A percentile compares a stretch with the other conserved stretches of the same genome.
phyloP scores from a whole-genome alignment of 129 eudicot species.

The Gnaphalium uliginosum region DNA sequence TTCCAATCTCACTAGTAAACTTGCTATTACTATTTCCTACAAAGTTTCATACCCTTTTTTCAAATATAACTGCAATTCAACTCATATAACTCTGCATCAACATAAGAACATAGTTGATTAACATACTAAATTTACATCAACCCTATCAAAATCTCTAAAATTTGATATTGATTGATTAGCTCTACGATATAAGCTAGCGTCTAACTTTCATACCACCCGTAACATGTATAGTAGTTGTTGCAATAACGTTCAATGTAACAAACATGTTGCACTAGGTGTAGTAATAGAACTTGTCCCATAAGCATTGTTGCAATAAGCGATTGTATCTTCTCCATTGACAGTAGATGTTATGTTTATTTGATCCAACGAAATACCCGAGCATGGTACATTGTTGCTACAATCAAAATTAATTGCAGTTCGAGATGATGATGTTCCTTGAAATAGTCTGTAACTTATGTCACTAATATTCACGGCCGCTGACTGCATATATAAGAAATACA shows the following conservation, averaged over 20 bases:
- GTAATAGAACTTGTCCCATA: constrained; percentile 31
- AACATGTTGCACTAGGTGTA: constrained; percentile 29
- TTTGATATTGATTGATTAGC: not conserved
- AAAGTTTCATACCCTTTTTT: not conserved
- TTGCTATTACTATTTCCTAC: not conserved
- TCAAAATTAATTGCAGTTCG: constrained; percentile 41
- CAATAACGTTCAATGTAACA: constrained; percentile 16
- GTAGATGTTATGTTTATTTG: constrained; percentile 40
- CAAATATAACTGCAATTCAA: not conserved
- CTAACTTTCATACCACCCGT: constrained; percentile 1
- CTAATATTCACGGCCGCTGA: constrained; percentile 42
- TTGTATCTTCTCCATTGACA: not conserved
- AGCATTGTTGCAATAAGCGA: constrained; percentile 39
- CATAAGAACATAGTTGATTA: constrained; percentile 4
- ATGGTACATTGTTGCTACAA: constrained; percentile 44
- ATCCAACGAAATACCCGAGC: constrained; percentile 41
- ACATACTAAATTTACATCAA: constrained; percentile 9
- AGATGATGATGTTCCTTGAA: constrained; percentile 44
- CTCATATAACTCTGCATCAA: not conserved
- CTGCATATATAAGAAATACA: constrained; percentile 28
- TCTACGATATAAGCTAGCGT: not conserved
- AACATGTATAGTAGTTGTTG: not conserved
- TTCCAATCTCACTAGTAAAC: not conserved
- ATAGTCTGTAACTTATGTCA: constrained; percentile 33
- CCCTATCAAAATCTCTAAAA: constrained; percentile 16